phyloP scores from a whole-genome alignment of 257 asterid genomes.

The Leonotis leonurus region DNA sequence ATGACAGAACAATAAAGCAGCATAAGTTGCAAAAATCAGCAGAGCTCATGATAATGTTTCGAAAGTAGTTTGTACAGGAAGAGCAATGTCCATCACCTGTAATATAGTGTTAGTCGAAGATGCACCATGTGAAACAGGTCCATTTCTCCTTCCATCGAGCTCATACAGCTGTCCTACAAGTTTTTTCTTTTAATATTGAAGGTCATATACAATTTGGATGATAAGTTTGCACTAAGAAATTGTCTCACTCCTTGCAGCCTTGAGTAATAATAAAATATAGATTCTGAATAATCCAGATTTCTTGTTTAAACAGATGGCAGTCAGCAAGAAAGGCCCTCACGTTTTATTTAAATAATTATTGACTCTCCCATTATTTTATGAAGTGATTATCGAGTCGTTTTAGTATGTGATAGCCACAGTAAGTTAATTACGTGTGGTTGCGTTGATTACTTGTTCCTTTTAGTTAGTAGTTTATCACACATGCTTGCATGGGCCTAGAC shows the following conservation, averaged over 20 bases:
- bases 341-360: too few relatives aligned
- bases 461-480: too few relatives aligned
- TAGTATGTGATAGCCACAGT: too few relatives aligned
- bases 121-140: constrained; percentile 76
- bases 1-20: background rate
- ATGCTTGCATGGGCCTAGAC: too few relatives aligned
- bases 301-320: too few relatives aligned
- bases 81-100: constrained; percentile 31
- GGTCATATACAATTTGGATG: background rate
- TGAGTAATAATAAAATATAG: too few relatives aligned
- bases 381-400: too few relatives aligned
- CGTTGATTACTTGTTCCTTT: too few relatives aligned
- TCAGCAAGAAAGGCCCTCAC: too few relatives aligned
- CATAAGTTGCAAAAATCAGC: background rate
- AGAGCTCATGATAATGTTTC: background rate
- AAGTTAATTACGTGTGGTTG: too few relatives aligned
- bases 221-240: background rate
- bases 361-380: too few relatives aligned
- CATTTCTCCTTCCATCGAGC: constrained; percentile 88
- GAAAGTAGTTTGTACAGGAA: background rate
- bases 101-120: constrained; percentile 58
- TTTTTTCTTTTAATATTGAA: background rate
- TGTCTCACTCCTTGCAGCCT: background rate
- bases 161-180: constrained; percentile 70
- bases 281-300: background rate